Percentiles rank a stretch among this genome's conserved stretches.
These are phyloP conservation scores for Sequoiadendron giganteum DNA, from an alignment of 75 land plant genomes.

Conservation along the genomic window DNA sequence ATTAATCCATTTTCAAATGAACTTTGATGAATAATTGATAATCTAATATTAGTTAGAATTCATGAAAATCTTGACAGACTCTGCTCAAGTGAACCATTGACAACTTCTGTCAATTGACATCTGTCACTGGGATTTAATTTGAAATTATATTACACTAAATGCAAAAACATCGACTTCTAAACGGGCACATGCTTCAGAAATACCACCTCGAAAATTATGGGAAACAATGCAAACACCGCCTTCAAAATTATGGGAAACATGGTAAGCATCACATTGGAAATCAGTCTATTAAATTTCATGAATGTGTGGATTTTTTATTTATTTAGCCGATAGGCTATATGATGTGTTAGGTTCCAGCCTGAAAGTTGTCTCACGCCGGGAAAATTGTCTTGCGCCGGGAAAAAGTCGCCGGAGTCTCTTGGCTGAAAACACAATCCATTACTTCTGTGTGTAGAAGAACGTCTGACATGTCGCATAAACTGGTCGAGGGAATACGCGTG, in stretches of 20 bases:
- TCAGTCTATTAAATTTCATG: too few species aligned
- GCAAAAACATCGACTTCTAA: not conserved
- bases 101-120: not conserved
- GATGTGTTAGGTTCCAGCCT: too few species aligned
- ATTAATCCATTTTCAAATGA: not conserved
- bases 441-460: too few species aligned
- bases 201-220: not conserved
- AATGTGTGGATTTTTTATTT: too few species aligned
- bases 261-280: too few species aligned
- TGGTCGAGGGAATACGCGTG: too few species aligned
- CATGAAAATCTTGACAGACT: not conserved
- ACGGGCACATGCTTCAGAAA: not conserved
- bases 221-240: not conserved
- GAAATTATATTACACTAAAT: not conserved
- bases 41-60: not conserved
- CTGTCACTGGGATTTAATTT: not conserved
- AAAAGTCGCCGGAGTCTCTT: too few species aligned
- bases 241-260: not conserved
- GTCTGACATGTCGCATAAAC: too few species aligned
- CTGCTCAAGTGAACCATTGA: not conserved
- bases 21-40: not conserved
- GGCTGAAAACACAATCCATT: too few species aligned
- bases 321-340: too few species aligned
- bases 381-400: too few species aligned
- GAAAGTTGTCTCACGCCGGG: too few species aligned